A percentile compares a stretch with the other conserved stretches of the same genome.
Evolutionary conservation across 257 asterid genomes (phyloP).

Genomic region (Solanum dulcamara): DNA sequence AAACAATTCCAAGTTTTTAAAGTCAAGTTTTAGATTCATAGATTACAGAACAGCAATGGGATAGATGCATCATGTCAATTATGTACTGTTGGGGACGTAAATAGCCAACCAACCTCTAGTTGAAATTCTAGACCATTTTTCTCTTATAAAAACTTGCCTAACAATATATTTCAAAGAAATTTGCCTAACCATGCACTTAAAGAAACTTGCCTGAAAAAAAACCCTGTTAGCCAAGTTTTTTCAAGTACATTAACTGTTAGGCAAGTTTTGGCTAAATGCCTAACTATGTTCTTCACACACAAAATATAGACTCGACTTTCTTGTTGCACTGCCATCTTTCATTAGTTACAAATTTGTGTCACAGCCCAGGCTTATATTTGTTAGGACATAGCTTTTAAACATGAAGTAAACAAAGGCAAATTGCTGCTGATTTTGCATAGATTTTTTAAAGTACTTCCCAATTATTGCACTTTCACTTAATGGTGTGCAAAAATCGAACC

Average conservation of each 20-base stretch:
- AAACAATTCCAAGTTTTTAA: not conserved
- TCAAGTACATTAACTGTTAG: not conserved
- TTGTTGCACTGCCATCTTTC: too few species aligned
- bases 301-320: not conserved
- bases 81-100: not conserved
- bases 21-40: not conserved
- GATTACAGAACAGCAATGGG: too few species aligned
- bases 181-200: too few species aligned
- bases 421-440: not conserved
- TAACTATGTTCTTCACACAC: not conserved
- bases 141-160: not conserved
- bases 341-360: too few species aligned
- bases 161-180: too few species aligned
- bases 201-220: too few species aligned
- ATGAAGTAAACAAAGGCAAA: not conserved
- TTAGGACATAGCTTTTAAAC: not conserved
- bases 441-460: not conserved
- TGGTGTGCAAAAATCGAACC: too few species aligned
- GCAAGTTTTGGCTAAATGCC: not conserved
- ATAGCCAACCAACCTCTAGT: not conserved
- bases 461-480: not conserved
- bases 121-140: not conserved
- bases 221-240: constrained; percentile 4
- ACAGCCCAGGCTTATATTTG: too few species aligned
- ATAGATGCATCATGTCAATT: not conserved